Evolutionary conservation across 352 stramenopile species (phyloP).

Genomic region (Globisporangium spiculum): DNA sequence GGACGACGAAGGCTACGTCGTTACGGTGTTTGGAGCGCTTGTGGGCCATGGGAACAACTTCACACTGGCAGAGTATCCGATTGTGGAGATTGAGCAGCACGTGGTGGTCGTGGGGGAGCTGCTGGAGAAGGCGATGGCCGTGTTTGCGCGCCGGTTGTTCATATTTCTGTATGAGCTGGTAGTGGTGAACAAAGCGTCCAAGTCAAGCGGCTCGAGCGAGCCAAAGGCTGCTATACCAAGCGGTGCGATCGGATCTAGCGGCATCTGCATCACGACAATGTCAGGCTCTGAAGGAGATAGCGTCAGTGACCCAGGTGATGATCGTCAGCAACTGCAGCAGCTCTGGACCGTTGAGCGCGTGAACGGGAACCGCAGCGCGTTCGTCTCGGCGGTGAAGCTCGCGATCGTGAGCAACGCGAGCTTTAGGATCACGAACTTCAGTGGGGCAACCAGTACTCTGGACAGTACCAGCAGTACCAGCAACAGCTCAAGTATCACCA

Average conservation of each 20-base stretch:
- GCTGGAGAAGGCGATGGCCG: conserved; percentile 43
- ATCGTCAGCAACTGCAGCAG: background rate
- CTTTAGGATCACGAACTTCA: conserved; percentile 29
- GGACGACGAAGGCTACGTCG: conserved; percentile 26
- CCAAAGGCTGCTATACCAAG: background rate
- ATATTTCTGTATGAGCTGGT: conserved; percentile 34
- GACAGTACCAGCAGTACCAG: background rate
- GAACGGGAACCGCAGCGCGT: conserved; percentile 30
- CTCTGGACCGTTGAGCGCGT: conserved; percentile 28
- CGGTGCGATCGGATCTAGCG: conserved; percentile 10
- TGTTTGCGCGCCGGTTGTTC: conserved; percentile 48
- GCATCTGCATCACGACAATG: conserved; percentile 19
- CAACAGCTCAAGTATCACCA: background rate
- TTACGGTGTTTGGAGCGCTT: conserved; percentile 23
- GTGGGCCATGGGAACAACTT: conserved; percentile 22
- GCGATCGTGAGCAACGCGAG: conserved; percentile 32
- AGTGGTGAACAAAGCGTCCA: background rate
- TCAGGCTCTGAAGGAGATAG: background rate
- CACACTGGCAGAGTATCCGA: conserved; percentile 4
- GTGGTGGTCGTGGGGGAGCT: conserved; percentile 34
- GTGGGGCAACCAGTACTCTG: background rate
- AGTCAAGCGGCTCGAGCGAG: background rate
- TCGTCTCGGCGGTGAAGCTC: conserved; percentile 43
- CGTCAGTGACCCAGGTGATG: background rate
- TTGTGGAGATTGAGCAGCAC: conserved; percentile 33